Evolutionary conservation across 768 basidiomycete genomes (phyloP).

Genomic region (Boletus rubroflammeus): DNA sequence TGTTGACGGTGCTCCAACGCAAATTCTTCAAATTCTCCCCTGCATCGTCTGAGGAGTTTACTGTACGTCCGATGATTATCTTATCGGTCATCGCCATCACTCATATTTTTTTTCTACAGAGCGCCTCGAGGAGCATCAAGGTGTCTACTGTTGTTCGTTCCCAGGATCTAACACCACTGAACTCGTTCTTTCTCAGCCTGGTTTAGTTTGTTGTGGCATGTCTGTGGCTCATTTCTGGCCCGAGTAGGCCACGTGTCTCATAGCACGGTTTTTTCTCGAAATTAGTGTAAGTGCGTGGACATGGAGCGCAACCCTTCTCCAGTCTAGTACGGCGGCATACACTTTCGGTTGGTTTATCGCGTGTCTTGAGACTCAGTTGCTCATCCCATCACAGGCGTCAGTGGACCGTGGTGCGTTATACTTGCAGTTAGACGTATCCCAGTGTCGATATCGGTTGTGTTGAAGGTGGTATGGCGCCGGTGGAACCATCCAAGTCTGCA

Average conservation of each 20-base stretch:
- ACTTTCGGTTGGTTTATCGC: slow-evolving; percentile 34
- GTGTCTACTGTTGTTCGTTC: slow-evolving; percentile 15
- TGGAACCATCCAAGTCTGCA: slow-evolving; percentile 49
- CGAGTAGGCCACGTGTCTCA: neutral
- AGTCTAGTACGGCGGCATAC: slow-evolving; percentile 51
- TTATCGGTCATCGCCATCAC: neutral
- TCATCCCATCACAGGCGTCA: slow-evolving; percentile 33
- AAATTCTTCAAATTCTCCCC: slow-evolving; percentile 46
- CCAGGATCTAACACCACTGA: neutral
- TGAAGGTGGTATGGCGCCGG: slow-evolving; percentile 49
- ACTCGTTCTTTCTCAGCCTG: slow-evolving; percentile 33
- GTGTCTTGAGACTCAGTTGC: neutral
- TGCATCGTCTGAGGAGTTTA: slow-evolving; percentile 46
- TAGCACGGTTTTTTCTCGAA: neutral
- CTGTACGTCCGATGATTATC: slow-evolving; percentile 26
- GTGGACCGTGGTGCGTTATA: slow-evolving; percentile 42
- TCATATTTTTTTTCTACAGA: slow-evolving; percentile 28
- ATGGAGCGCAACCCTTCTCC: slow-evolving; percentile 55
- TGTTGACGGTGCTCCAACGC: slow-evolving; percentile 43
- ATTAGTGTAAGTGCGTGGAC: slow-evolving; percentile 51
- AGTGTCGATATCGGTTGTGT: neutral
- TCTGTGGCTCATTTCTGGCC: slow-evolving; percentile 16
- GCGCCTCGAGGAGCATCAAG: slow-evolving; percentile 46
- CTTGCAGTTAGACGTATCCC: neutral
- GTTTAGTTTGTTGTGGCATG: slow-evolving; percentile 50